Evolutionary conservation across 2,329 filamentous ascomycete species (phyloP).

Genomic region (Fusarium buharicum): DNA sequence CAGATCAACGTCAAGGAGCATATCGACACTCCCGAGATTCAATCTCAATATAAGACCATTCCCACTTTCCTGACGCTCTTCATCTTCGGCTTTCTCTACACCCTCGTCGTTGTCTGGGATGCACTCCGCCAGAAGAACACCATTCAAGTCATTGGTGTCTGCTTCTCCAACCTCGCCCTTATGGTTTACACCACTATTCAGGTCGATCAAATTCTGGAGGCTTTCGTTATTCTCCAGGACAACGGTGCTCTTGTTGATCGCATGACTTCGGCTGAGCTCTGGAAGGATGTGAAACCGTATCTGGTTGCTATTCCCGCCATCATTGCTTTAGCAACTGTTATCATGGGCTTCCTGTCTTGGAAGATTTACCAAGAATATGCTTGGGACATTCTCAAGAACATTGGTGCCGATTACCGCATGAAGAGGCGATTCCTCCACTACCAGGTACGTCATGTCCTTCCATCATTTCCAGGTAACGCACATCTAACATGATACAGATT

Average conservation of each 20-base stretch:
- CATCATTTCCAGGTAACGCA: background rate
- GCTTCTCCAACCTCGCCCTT: constrained; percentile 89
- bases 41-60: constrained; percentile 75
- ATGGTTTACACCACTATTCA: constrained; percentile 94
- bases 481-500: constrained; percentile 66
- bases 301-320: constrained; percentile 87
- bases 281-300: constrained; percentile 76
- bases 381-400: constrained; percentile 99
- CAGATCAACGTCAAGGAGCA: constrained; percentile 67
- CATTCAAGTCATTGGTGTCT: constrained; percentile 96
- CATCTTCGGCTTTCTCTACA: constrained; percentile 96
- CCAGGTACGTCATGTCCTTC: constrained; percentile 70
- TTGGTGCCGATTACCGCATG: constrained; percentile 95
- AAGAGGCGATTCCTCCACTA: constrained; percentile 96
- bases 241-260: constrained; percentile 57
- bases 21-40: constrained; percentile 53
- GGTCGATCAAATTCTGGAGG: constrained; percentile 86
- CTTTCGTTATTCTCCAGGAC: constrained; percentile 66
- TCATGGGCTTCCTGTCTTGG: constrained; percentile 84
- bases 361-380: constrained; percentile 98
- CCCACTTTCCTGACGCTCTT: constrained; percentile 96
- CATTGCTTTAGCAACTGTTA: constrained; percentile 77
- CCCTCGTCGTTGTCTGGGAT: constrained; percentile 90
- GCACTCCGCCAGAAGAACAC: constrained; percentile 95
- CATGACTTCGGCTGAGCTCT: constrained; percentile 62